Evolutionary conservation across 140 eudicot species (phyloP), one percentile per base, ranked within the genome.

Genomic region (Stevia rebaudiana): DNA sequence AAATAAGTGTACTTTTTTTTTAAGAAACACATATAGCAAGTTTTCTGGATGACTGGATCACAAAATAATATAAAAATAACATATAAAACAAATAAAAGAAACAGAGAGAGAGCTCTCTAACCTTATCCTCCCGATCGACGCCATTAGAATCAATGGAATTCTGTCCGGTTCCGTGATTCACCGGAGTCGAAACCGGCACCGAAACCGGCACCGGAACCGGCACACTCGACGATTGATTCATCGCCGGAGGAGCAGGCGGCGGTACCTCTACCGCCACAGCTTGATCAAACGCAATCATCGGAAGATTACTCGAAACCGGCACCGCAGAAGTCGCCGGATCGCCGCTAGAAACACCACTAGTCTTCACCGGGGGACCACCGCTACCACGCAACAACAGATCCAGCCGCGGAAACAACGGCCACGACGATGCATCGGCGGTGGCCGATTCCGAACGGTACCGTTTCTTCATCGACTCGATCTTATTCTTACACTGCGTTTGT

Each of bases 381-480:
- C 67, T 79, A 9, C 97, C 97, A 9, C 97, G 94, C 23, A 90
- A 65, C 62, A 90, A 65, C 67, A 67, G 78, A 80, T 90, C 94
- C 50, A 90, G 80, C 17, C 95, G 79, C 11, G 84, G 72, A 72
- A 78, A 90, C 51, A 90, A 84, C 49, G 95, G 98, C 98, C 98
- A 90, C 2, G 95, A 76, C 8, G 98, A 90, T 3, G 76, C 77
- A 7, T 82, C 97, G 10, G 69, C 67, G 17, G 94, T 78, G 3
- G 94, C 90, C 2, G 98, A 87, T 76, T 90, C 98, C 0, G 95
- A 87, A 47, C 98, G 76, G 52, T 90, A 90, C 65, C 98, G 76
- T 70, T 90, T 90, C 86, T 90, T 90, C 98, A 90, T 90, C 12
- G 94, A 84, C 82, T 90, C 98, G 40, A 90, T 87, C 80, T 90